Evolutionary conservation across 768 basidiomycete species (phyloP), one percentile per base, ranked within the genome.

Genomic region (Termitomyces heimii): DNA sequence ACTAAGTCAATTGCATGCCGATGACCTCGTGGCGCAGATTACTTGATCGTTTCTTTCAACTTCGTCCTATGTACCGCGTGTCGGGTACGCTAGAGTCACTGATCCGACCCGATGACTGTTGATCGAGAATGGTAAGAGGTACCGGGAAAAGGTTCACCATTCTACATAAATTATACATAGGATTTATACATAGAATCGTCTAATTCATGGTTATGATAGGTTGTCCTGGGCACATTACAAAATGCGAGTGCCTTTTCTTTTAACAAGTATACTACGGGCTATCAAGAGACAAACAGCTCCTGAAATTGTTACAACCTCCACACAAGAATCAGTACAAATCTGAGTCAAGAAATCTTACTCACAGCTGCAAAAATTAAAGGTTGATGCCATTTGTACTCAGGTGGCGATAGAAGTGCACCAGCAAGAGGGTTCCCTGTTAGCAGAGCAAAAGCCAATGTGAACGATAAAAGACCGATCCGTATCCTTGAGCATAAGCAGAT

Each of bases 351-450:
- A 22, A 56, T 46, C 26, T 34, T 8, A 69, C 72, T 26, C 61
- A 79, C 79, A 31, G 75, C 73, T 44, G 77, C 74, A 56, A 81
- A 78, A 28, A 77, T 72, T 0, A 80, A 62, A 22, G 78, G 76
- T 29, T 70, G 66, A 56, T 70, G 69, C 79, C 79, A 80, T 22
- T 53, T 60, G 51, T 74, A 70, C 18, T 67, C 65, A 8, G 71
- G 67, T 8, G 75, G 62, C 10, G 74, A 72, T 31, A 81, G 67
- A 18, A 83, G 63, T 0, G 79, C 79, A 18, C 82, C 82, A 26
- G 75, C 74, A 47, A 84, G 76, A 1, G 82, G 83, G 52, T 77
- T 80, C 4, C 82, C 82, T 12, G 74, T 78, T 28, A 79, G 64
- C 40, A 77, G 59, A 1, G 80, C 76, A 55, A 82, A 72, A 14